Base-by-base conservation (phyloP, 2,329 filamentous ascomycete genomes). In the Aspergillus sp. region DNA sequence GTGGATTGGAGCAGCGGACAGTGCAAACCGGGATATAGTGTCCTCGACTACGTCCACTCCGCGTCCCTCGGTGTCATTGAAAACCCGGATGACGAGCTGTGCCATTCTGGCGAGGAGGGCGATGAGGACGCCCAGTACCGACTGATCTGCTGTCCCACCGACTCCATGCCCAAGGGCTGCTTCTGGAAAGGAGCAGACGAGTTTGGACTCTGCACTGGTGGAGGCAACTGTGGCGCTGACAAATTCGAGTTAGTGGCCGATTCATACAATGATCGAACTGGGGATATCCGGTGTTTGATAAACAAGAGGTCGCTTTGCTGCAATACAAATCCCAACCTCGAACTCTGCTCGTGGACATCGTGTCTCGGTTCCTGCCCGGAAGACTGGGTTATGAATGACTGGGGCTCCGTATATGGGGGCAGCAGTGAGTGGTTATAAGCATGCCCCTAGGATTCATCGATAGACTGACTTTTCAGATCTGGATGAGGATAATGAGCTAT, bases 81-180 rank as follows among this genome's bases (percentile, higher is more conserved):
- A 13, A 28, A 35, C 16, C 34, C 34, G 5, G 30, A 28, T 36
- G 24, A 30, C 33, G 31, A 32, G 34, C 15, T 36, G 11, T 36
- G 34, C 29, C 33, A 36, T 17, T 27, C 22, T 15, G 34, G 34
- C 8, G 14, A 32, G 22, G 19, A 35, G n/a, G 29, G 19, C 2
- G 33, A 35, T 15, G 20, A 24, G 16, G 28, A 35, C 14, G 13
- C 33, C 24, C 24, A 33, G 20, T 36, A 33, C 20, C 34, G 30
- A 13, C 27, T 34, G 16, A 37, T 37, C 22, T 34, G 31, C 13
- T 37, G 35, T 30, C 35, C 35, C 10, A 30, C 31, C 13, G n/a
- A 37, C 14, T 25, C 31, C 14, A 30, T 37, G 31, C 35, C 35
- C 2, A 24, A 7, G 11, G n/a, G n/a, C n/a, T 8, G 22, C 27